phyloP scores from a whole-genome alignment of 441 rosid species.

The Raphanus hybrid region DNA sequence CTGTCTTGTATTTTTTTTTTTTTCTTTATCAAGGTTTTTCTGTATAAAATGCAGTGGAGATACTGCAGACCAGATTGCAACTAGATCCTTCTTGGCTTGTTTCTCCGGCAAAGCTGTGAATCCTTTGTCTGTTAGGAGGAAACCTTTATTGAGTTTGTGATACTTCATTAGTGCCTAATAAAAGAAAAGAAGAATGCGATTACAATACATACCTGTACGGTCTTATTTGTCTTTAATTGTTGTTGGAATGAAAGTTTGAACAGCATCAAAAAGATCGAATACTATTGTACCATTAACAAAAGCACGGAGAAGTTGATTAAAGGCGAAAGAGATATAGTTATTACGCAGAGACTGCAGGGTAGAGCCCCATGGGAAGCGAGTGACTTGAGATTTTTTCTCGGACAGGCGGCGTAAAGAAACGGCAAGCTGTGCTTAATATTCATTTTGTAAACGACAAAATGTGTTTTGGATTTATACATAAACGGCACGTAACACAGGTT shows the following conservation, averaged over 20 bases:
- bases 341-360: neutral
- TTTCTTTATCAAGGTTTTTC: neutral
- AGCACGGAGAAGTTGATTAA: too few relatives aligned
- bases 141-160: neutral
- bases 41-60: constrained; percentile 23
- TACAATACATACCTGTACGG: neutral
- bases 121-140: neutral
- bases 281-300: too few relatives aligned
- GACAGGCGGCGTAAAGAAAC: neutral
- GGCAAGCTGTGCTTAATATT: neutral
- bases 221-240: neutral
- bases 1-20: neutral
- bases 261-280: too few relatives aligned
- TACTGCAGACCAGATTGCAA: constrained; percentile 16
- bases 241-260: neutral
- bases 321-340: neutral
- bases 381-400: neutral
- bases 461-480: neutral
- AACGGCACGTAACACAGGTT: constrained; percentile 8
- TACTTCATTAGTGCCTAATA: neutral
- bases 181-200: neutral
- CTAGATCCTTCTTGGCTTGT: neutral
- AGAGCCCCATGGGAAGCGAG: neutral
- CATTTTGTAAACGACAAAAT: neutral
- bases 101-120: constrained; percentile 1